Base-by-base conservation (phyloP, 208 protist genomes). In the Phytomonas sp. region DNA sequence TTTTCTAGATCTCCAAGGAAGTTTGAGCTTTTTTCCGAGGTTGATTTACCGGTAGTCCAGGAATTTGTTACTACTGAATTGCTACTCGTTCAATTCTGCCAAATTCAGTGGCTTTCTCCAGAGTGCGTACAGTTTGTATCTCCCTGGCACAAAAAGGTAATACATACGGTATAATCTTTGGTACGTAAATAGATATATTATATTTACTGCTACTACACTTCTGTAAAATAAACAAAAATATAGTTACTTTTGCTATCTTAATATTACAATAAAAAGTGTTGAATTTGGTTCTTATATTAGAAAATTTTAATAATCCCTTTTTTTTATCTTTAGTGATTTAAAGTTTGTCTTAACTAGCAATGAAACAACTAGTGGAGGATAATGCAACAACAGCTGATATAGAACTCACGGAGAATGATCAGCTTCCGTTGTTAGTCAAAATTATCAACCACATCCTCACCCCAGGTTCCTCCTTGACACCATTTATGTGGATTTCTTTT, bases 371-470 rank as follows among this genome's bases (percentile, higher is more conserved):
- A 56, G 19, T 56, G 19, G 45, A 56, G 45, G 26, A 23, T 56
- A 26, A 19, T 23, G 0, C 45, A 23, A 23, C 23, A 56, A 19
- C 23, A 26, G 45, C 45, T 4, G 19, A 56, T 26, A 6, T 56
- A 19, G 45, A 37, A 49, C 52, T 37, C 3, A 73, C 74, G 31
- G 81, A 85, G 37, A 75, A 76, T 29, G 81, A 80, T 12, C 68
- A 72, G 34, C 70, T 92, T 12, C 86, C 89, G 0, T 71, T 87
- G 29, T 66, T 93, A 56, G 91, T 84, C 30, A 82, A 82, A 32
- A 49, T 94, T 63, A 67, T 94, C 40, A 91, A 94, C 66, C 88
- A 94, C 56, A 40, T 96, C 29, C 82, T 96, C 34, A 96, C 91
- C 0, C 91, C 91, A 4, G 91, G 91, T n/a, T 94, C 88, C 29